phyloP scores from a whole-genome alignment of 225 moss, liverwort and hornwort genomes.

The Ulota crispa region DNA sequence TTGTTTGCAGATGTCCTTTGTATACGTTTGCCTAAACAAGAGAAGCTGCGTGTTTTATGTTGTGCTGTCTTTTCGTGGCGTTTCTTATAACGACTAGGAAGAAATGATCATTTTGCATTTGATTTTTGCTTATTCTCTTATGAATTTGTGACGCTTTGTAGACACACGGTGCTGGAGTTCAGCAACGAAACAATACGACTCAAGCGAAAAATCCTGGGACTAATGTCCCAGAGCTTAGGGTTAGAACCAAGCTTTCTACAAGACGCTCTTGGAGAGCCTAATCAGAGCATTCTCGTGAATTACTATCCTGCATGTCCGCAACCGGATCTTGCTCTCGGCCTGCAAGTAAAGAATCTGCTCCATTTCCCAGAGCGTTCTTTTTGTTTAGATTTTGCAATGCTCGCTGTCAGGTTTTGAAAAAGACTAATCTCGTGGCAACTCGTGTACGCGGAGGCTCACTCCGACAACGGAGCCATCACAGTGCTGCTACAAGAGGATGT shows the following conservation, averaged over 20 bases:
- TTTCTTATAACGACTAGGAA: background rate
- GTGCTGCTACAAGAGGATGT: conserved; percentile 68
- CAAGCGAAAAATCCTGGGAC: conserved; percentile 19
- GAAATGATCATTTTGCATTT: background rate
- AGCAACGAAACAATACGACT: conserved; percentile 16
- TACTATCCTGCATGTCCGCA: conserved; percentile 47
- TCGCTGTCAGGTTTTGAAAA: background rate
- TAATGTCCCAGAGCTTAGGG: conserved; percentile 25
- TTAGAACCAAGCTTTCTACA: conserved; percentile 11
- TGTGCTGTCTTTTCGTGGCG: background rate
- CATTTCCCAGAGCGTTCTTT: background rate
- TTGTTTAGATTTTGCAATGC: background rate
- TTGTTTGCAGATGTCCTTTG: background rate
- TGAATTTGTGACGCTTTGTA: conserved; percentile 1
- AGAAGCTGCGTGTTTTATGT: background rate
- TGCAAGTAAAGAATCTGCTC: conserved; percentile 40
- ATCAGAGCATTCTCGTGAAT: conserved; percentile 7
- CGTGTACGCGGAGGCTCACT: conserved; percentile 47
- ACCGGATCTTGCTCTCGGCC: conserved; percentile 41
- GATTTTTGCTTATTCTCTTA: background rate
- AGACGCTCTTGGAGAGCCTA: conserved; percentile 20
- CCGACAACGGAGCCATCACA: conserved; percentile 66
- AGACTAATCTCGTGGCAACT: background rate
- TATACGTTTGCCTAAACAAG: background rate
- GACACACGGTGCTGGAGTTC: conserved; percentile 16